These are phyloP conservation scores for Nannizziopsis arthrosporioides DNA, from an alignment of 2,329 filamentous ascomycete genomes.

Conservation along the genomic window DNA sequence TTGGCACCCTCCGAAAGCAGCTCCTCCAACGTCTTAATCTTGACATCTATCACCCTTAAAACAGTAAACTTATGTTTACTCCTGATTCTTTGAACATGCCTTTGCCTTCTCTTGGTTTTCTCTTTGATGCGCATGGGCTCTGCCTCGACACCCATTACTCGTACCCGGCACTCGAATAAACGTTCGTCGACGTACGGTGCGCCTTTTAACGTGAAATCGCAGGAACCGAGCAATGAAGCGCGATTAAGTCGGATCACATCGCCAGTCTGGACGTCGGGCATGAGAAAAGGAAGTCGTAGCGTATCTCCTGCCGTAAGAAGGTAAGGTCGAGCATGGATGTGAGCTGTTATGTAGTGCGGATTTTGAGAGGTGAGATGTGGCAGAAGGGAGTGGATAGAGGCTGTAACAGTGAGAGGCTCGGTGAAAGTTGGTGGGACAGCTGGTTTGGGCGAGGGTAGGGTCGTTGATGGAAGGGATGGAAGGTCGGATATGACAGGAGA, in stretches of 20 bases:
- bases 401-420: conserved; percentile 30
- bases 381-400: conserved; percentile 33
- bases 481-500: conserved; percentile 1
- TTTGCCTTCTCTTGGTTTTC: conserved; percentile 67
- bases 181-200: conserved; percentile 70
- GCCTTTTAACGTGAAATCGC: conserved; percentile 82
- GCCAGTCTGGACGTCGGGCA: conserved; percentile 64
- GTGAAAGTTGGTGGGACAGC: conserved; percentile 29
- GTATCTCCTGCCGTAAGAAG: conserved; percentile 52
- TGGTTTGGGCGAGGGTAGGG: conserved; percentile 22
- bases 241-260: conserved; percentile 82
- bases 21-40: conserved; percentile 49
- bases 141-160: conserved; percentile 71
- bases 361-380: conserved; percentile 35
- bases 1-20: conserved; percentile 36
- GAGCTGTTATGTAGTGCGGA: conserved; percentile 38
- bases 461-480: conserved; percentile 13
- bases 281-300: conserved; percentile 66
- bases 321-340: conserved; percentile 41
- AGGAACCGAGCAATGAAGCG: conserved; percentile 66
- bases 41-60: conserved; percentile 70
- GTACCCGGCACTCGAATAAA: conserved; percentile 73
- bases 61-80: conserved; percentile 91
- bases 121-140: conserved; percentile 66
- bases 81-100: conserved; percentile 58